A percentile compares a stretch with the other conserved stretches of the same genome.
These are phyloP conservation scores for Aspergillus sp. DNA, from an alignment of 2,329 filamentous ascomycete genomes.

Conservation along the genomic window DNA sequence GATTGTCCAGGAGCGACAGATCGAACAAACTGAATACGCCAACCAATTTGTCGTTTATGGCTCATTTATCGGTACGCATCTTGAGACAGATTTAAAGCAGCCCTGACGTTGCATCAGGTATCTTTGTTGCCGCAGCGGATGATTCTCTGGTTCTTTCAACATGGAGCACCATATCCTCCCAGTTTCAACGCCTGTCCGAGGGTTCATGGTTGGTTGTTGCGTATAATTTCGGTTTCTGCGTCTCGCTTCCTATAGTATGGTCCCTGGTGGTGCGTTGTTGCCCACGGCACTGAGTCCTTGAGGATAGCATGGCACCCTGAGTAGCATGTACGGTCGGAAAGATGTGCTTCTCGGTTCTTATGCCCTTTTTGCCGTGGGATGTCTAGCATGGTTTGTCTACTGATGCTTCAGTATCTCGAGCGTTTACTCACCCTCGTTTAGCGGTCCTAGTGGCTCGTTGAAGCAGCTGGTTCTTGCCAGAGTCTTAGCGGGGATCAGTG, in stretches of 20 bases:
- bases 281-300: background rate
- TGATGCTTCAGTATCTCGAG: background rate
- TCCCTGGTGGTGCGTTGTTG: no score
- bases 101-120: conserved; percentile 36
- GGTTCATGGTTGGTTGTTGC: conserved; percentile 46
- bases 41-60: background rate
- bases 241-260: conserved; percentile 35
- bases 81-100: no score
- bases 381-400: conserved; percentile 19
- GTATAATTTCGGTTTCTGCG: conserved; percentile 44
- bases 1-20: background rate
- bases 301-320: conserved; percentile 43
- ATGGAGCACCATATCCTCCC: conserved; percentile 52
- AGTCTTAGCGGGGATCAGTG: conserved; percentile 36
- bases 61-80: background rate
- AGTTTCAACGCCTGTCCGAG: conserved; percentile 42
- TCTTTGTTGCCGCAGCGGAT: conserved; percentile 64
- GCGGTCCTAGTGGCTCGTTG: conserved; percentile 5
- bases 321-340: conserved; percentile 48
- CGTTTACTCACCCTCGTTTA: background rate
- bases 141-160: conserved; percentile 63
- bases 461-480: conserved; percentile 35
- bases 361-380: conserved; percentile 14
- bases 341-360: conserved; percentile 40
- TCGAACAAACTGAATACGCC: background rate